Conservation (phyloP, 176 grass and related monocot genomes). For the Ampelocalamus luodianensis region DNA sequence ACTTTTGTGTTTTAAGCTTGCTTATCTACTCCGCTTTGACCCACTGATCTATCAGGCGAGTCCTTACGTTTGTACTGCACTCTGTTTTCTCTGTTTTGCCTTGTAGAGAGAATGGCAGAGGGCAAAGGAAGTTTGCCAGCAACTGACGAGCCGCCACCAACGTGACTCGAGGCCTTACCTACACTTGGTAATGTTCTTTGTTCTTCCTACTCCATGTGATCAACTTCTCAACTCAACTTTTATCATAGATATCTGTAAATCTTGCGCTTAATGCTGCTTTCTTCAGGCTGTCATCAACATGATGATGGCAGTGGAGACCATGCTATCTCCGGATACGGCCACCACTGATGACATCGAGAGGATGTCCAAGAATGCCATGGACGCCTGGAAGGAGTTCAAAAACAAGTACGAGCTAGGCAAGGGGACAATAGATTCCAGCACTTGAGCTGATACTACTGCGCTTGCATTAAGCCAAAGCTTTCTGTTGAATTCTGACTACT, state of each 20-base stretch:
- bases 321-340: conserved; percentile 43
- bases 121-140: conserved; percentile 54
- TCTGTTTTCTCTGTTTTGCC: neutral
- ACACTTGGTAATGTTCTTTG: conserved; percentile 45
- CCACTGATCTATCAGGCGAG: too few species aligned
- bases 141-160: conserved; percentile 35
- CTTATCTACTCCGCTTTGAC: neutral
- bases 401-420: conserved; percentile 37
- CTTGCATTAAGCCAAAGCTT: neutral
- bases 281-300: conserved; percentile 64
- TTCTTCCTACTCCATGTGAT: neutral
- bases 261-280: neutral
- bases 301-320: conserved; percentile 66
- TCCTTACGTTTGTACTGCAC: too few species aligned
- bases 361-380: conserved; percentile 41
- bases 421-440: conserved; percentile 18
- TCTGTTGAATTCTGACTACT: conserved; percentile 4
- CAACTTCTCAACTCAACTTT: neutral
- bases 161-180: conserved; percentile 61
- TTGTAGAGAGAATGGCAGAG: conserved; percentile 63
- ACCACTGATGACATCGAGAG: conserved; percentile 47
- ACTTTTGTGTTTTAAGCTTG: neutral
- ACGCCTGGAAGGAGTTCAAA: conserved; percentile 58
- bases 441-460: neutral
- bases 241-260: neutral